These are phyloP conservation scores for Fusarium avenaceum DNA, from an alignment of 2,329 filamentous ascomycete species.

Conservation along the genomic window DNA sequence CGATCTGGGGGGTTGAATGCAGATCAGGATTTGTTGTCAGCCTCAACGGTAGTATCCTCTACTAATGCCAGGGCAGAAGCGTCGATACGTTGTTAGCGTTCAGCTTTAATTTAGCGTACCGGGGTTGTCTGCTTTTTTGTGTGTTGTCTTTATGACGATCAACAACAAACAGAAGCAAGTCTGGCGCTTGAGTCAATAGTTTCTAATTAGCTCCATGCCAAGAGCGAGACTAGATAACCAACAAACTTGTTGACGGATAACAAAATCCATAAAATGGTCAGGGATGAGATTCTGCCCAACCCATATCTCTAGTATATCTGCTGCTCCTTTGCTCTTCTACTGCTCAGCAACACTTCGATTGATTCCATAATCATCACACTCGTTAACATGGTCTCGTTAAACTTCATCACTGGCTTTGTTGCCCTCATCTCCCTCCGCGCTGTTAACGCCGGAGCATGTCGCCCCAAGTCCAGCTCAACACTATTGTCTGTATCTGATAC, in stretches of 20 bases:
- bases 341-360: neutral
- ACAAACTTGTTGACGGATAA: neutral
- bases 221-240: neutral
- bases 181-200: slow-evolving; percentile 5
- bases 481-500: neutral
- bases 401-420: neutral
- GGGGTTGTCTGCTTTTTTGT: slow-evolving; percentile 3
- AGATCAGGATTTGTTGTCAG: too few species aligned
- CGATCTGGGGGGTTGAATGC: too few species aligned
- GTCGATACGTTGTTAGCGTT: too few species aligned
- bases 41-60: too few species aligned
- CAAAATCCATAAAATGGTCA: neutral
- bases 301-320: neutral
- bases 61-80: too few species aligned
- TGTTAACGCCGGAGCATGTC: slow-evolving; percentile 8
- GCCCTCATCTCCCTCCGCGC: slow-evolving; percentile 1
- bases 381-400: slow-evolving; percentile 4
- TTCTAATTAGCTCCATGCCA: neutral
- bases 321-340: too few species aligned
- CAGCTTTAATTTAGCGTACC: neutral
- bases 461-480: slow-evolving; percentile 1
- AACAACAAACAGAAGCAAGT: slow-evolving; percentile 4
- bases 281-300: neutral
- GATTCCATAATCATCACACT: neutral
- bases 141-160: slow-evolving; percentile 1